phyloP scores from a whole-genome alignment of 306 rosid genomes.

The Malus domestica region DNA sequence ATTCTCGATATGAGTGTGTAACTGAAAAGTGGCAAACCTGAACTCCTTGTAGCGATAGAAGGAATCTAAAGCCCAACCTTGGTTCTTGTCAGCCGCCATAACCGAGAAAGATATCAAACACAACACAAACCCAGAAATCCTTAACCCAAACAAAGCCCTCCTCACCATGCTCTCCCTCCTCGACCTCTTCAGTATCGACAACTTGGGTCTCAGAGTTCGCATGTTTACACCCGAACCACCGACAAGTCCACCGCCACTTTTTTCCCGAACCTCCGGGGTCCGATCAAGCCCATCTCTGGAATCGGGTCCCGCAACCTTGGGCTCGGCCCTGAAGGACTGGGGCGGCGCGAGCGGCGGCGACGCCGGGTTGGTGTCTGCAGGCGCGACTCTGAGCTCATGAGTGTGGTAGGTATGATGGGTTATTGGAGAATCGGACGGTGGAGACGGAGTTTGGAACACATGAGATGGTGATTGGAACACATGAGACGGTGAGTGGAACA shows the following conservation, averaged over 20 bases:
- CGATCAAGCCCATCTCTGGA: slow-evolving; percentile 39
- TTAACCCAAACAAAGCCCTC: slow-evolving; percentile 37
- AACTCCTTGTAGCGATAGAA: slow-evolving; percentile 53
- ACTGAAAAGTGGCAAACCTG: slow-evolving; percentile 37
- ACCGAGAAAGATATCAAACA: slow-evolving; percentile 60
- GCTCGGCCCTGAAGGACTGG: slow-evolving; percentile 30
- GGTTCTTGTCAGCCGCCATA: slow-evolving; percentile 46
- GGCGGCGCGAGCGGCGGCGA: slow-evolving; percentile 30
- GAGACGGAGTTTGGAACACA: slow-evolving; percentile 32
- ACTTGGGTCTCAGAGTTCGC: slow-evolving; percentile 38
- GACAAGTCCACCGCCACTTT: neutral
- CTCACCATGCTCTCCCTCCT: slow-evolving; percentile 37
- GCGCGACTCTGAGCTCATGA: slow-evolving; percentile 23
- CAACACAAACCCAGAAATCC: slow-evolving; percentile 41
- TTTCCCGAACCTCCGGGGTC: slow-evolving; percentile 20
- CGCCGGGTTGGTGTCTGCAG: slow-evolving; percentile 14
- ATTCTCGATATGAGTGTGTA: too few species aligned
- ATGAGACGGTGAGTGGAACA: slow-evolving; percentile 19
- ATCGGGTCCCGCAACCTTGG: slow-evolving; percentile 10
- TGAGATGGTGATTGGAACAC: slow-evolving; percentile 34
- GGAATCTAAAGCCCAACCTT: slow-evolving; percentile 69
- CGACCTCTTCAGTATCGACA: slow-evolving; percentile 20
- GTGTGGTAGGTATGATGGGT: slow-evolving; percentile 26
- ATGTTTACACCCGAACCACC: slow-evolving; percentile 22
- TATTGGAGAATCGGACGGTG: slow-evolving; percentile 32